phyloP scores from a whole-genome alignment of 2,329 filamentous ascomycete genomes.

The Monosporascus cannonballus region DNA sequence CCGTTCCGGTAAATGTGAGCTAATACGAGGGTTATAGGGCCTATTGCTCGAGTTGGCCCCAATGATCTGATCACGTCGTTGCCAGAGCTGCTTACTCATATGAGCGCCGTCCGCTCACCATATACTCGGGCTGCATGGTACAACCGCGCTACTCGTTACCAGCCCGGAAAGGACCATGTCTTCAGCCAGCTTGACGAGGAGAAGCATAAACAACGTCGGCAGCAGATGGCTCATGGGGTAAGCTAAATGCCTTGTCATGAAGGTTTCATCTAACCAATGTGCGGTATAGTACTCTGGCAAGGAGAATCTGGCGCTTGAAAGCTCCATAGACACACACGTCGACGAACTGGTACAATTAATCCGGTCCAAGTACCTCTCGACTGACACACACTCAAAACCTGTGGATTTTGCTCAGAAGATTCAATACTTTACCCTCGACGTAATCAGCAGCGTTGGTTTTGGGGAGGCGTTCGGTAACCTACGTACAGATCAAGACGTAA shows the following conservation, averaged over 20 bases:
- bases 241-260: slow-evolving; percentile 3
- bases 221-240: slow-evolving; percentile 47
- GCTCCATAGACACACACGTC: slow-evolving; percentile 41
- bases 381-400: slow-evolving; percentile 10
- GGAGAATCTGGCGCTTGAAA: slow-evolving; percentile 45
- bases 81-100: slow-evolving; percentile 6
- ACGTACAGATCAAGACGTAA: slow-evolving; percentile 36
- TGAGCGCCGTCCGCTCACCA: slow-evolving; percentile 31
- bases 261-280: not conserved
- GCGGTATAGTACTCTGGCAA: slow-evolving; percentile 44
- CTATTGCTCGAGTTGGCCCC: slow-evolving; percentile 4
- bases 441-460: slow-evolving; percentile 44
- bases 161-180: slow-evolving; percentile 45
- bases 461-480: slow-evolving; percentile 46
- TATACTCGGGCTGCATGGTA: slow-evolving; percentile 39
- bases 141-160: slow-evolving; percentile 38
- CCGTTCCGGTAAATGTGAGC: not conserved
- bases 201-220: slow-evolving; percentile 37
- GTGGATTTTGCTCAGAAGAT: slow-evolving; percentile 42
- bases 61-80: slow-evolving; percentile 6
- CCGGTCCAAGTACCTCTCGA: slow-evolving; percentile 31
- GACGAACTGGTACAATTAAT: slow-evolving; percentile 39
- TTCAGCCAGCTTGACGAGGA: slow-evolving; percentile 45
- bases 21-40: slow-evolving; percentile 1
- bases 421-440: slow-evolving; percentile 47